Conservation (phyloP, 2,329 filamentous ascomycete species). For the Geosmithia putterillii region DNA sequence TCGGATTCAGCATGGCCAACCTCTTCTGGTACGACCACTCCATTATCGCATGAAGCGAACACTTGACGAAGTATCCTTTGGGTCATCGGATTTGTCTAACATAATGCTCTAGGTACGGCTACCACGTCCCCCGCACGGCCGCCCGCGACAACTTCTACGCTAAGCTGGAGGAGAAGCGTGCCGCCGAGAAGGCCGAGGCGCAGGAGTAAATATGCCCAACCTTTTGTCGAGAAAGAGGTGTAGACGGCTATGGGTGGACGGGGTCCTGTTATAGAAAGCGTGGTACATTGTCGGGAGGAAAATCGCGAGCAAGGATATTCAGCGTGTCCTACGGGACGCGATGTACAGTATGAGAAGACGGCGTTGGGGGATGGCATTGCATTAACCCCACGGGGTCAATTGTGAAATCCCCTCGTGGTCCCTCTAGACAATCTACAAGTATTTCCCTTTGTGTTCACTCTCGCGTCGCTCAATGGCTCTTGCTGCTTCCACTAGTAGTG, state of each 20-base stretch:
- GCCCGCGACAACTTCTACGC: constrained; percentile 46
- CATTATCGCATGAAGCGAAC: neutral
- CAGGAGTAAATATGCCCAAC: no score
- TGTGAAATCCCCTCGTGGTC: neutral
- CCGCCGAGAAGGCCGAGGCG: constrained; percentile 20
- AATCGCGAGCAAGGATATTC: neutral
- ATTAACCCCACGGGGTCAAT: neutral
- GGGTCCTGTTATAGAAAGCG: neutral
- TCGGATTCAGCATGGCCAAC: constrained; percentile 42
- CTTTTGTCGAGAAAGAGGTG: no score
- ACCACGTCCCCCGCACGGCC: constrained; percentile 46
- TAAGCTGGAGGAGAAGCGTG: constrained; percentile 45
- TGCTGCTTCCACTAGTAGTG: no score
- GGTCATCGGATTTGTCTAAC: constrained; percentile 3
- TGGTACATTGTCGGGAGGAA: neutral
- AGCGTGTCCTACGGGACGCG: constrained; percentile 1
- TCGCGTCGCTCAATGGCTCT: no score
- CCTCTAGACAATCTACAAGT: neutral
- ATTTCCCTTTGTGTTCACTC: neutral
- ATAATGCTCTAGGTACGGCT: constrained; percentile 40
- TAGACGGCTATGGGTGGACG: neutral
- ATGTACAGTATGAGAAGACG: constrained; percentile 3
- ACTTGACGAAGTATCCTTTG: neutral
- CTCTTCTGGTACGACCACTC: constrained; percentile 41
- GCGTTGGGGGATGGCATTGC: neutral